Evolutionary conservation across 306 rosid species (phyloP), one percentile per base, ranked within the genome.

Genomic region (Glycyrrhiza uralensis): DNA sequence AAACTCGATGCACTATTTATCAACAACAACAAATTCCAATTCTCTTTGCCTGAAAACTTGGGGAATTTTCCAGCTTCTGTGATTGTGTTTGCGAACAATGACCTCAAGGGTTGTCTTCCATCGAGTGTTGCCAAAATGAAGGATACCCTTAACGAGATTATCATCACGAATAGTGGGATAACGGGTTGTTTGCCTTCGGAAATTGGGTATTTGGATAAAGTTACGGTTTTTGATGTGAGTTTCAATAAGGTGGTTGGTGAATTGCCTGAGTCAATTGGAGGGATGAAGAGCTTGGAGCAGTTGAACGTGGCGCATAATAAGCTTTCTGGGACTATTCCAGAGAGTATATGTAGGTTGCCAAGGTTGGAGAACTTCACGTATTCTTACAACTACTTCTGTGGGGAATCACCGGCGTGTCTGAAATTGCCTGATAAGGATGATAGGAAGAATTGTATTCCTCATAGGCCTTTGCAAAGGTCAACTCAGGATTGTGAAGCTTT

Each of bases 1-100:
- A 85, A 86, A 33, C 92, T 93, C 33, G 97, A 93, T 13, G 98
- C 96, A 1, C 24, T 93, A 35, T 93, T 93, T 72, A 45, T 93
- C 12, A 93, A 93, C 85, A 74, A 91, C 72, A 93, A 93, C 64
- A 82, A 79, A 1, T 93, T 93, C 17, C 59, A 57, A 1, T 80
- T 83, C 19, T 85, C 89, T 0, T 39, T 90, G 3, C 97, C 97
- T 0, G 74, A 76, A 2, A 93, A 82, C 58, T 72, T 93, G 0
- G 97, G 87, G 1, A 76, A 89, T 23, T 78, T 82, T 0, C 35
- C 96, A 2, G 90, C 74, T 33, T 93, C 98, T 0, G 96, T 85
- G 0, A 7, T 91, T 10, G 98, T 91, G 10, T 70, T 93, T 8
- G 97, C 98, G 2, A 87, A 91, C 24, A 93, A 89, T 46, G 47